phyloP scores from a whole-genome alignment of 495 filamentous ascomycete species.

The Aspergillus taichungensis region DNA sequence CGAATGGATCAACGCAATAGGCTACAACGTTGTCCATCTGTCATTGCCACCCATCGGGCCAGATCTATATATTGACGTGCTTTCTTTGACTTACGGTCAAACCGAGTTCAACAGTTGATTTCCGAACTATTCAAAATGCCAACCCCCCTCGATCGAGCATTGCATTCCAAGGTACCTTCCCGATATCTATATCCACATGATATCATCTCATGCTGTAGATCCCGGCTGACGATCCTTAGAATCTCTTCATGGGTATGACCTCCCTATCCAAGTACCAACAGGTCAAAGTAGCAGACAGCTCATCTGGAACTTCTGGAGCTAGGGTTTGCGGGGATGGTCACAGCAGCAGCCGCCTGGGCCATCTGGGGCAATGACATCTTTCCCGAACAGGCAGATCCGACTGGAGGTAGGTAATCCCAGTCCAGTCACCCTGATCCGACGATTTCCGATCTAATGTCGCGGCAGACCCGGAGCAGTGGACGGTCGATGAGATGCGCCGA shows the following conservation, averaged over 20 bases:
- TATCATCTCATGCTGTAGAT: constrained; percentile 1
- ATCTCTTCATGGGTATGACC: constrained; percentile 49
- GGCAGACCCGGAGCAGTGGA: constrained; percentile 62
- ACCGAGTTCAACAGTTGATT: too few relatives aligned
- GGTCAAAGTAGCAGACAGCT: neutral
- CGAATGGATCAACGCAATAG: too few relatives aligned
- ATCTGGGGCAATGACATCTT: constrained; percentile 82
- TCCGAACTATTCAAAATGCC: constrained; percentile 37
- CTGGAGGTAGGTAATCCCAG: constrained; percentile 44
- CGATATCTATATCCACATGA: neutral
- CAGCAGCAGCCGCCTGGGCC: constrained; percentile 71
- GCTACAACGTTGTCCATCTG: too few relatives aligned
- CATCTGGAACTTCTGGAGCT: constrained; percentile 7
- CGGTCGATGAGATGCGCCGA: constrained; percentile 56
- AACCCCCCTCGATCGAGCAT: constrained; percentile 67
- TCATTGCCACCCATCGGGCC: neutral
- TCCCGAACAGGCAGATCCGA: constrained; percentile 62
- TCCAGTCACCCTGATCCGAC: neutral
- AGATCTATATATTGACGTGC: neutral
- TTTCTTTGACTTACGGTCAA: too few relatives aligned
- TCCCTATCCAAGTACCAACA: neutral
- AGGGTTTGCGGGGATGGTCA: constrained; percentile 73
- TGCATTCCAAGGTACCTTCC: constrained; percentile 62
- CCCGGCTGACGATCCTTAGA: constrained; percentile 27
- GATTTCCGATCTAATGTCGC: constrained; percentile 5